Evolutionary conservation across 352 stramenopile genomes (phyloP), one percentile per base, ranked within the genome.

Genomic region (Blastocystis sp.): DNA sequence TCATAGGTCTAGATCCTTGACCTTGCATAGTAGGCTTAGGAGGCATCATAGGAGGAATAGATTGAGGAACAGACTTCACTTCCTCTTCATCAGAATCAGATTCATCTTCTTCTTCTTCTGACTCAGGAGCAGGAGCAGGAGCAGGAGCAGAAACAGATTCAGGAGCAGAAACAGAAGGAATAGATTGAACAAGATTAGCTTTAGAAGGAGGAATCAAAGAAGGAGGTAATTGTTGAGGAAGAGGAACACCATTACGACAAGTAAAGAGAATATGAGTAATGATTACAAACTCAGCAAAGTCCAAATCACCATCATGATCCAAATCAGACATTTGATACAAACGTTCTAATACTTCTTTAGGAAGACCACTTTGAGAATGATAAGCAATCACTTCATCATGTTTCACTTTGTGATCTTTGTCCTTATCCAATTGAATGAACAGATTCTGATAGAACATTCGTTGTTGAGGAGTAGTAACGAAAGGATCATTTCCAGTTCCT

Each of bases 121-220:
- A 66, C 11, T 11, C 57, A 66, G 27, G 9, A 66, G 27, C 57
- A 21, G 6, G 14, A 16, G 27, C 35, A 21, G 27, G 27, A 32
- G 27, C 21, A 21, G 57, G 9, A 37, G 27, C 57, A 66, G 57
- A 29, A 21, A 37, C 57, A 21, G 27, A 21, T 66, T 66, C 57
- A 11, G 27, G 6, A 11, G 27, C 57, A 66, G 21, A 21, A 37
- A 37, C 59, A 71, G 59, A 37, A 6, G 6, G 29, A 3, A 39
- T 0, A 71, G 7, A 27, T 16, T 42, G 11, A 5, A 75, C 65
- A n/a, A 75, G 4, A 46, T 4, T 4, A 51, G 65, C 65, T 1
- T 75, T 75, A 9, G 65, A 75, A 56, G 65, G 65, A 75, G 65
- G 59, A 71, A 71, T 71, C 59, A 71, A 39, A 37, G n/a, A 43